Evolutionary conservation across 306 rosid species (phyloP).

Genomic region (Ceratonia siliqua): DNA sequence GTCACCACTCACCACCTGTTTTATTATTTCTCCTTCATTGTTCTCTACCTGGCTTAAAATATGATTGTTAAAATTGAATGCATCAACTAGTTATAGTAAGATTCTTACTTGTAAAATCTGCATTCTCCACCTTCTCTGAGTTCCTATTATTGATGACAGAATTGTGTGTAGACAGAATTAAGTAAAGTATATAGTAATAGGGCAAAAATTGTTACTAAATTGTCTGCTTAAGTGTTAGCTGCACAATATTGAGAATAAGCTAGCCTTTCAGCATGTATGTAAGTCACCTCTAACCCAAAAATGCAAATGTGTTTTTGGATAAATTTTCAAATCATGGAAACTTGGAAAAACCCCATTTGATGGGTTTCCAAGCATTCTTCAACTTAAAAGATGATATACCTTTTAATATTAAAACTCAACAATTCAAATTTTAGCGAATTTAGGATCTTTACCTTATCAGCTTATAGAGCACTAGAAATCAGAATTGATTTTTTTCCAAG

Average conservation of each 20-base stretch:
- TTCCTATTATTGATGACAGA: not conserved
- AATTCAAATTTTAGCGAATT: not conserved
- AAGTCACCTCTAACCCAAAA: not conserved
- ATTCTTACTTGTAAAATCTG: constrained; percentile 1
- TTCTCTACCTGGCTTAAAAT: not conserved
- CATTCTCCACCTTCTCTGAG: not conserved
- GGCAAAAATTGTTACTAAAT: not conserved
- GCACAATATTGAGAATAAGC: not conserved
- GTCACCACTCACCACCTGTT: not conserved
- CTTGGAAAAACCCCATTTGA: not conserved
- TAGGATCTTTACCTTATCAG: not conserved
- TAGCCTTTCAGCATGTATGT: not conserved
- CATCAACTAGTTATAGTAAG: not conserved
- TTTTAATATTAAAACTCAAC: not conserved
- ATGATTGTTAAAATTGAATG: not conserved
- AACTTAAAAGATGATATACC: not conserved
- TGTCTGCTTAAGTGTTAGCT: not conserved
- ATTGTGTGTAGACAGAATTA: not conserved
- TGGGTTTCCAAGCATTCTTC: not conserved
- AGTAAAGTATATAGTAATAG: not conserved
- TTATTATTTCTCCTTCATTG: not conserved
- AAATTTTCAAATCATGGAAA: not conserved
- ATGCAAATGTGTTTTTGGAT: not conserved
- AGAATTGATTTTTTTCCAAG: not conserved
- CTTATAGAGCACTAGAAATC: not conserved